Percentiles rank a stretch among this genome's conserved stretches.
Conservation (phyloP, 768 basidiomycete genomes). For the Pleurotus citrinopileatus region DNA sequence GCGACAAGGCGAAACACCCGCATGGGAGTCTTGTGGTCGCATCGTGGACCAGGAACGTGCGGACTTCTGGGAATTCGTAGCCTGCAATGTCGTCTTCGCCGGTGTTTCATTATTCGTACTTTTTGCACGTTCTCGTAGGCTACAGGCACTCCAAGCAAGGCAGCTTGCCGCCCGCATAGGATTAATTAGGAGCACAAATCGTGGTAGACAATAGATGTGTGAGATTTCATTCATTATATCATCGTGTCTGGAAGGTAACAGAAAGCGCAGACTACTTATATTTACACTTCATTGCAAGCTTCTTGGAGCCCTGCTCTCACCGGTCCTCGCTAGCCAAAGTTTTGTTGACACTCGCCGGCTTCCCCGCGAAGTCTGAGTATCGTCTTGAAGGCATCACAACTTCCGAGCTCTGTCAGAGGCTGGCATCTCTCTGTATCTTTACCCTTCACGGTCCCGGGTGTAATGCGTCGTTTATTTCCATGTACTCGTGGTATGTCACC, state of each 20-base stretch:
- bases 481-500: not conserved
- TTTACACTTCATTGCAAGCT: no score
- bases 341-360: no score
- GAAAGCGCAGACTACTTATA: no score
- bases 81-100: constrained; percentile 75
- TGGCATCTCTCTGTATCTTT: not conserved
- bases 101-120: constrained; percentile 62
- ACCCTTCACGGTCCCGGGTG: not conserved
- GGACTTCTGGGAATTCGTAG: constrained; percentile 91
- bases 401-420: no score
- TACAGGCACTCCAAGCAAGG: constrained; percentile 73
- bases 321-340: no score
- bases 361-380: no score
- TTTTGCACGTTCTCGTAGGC: constrained; percentile 62
- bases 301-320: no score
- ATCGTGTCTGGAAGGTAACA: no score
- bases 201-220: constrained; percentile 12
- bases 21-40: constrained; percentile 94
- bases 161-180: constrained; percentile 88
- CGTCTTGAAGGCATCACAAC: no score
- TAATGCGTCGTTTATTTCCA: not conserved
- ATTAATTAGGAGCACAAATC: constrained; percentile 44
- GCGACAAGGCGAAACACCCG: constrained; percentile 59
- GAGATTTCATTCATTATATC: not conserved
- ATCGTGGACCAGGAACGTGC: constrained; percentile 74